A percentile compares a stretch with the other conserved stretches of the same genome.
phyloP scores from a whole-genome alignment of 2,329 filamentous ascomycete species.

The Aspergillus fischeri region DNA sequence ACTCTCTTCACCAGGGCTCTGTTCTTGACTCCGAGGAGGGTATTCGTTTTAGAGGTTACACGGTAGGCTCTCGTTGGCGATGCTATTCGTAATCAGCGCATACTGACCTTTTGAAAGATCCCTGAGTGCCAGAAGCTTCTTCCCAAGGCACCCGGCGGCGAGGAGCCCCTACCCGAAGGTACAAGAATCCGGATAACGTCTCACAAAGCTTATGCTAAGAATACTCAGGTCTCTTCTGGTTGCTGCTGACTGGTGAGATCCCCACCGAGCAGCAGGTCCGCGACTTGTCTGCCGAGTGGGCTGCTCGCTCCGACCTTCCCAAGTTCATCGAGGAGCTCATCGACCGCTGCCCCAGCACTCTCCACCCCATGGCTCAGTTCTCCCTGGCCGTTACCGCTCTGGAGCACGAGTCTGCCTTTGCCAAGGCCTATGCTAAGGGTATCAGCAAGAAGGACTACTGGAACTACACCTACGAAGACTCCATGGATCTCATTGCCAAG shows the following conservation, averaged over 20 bases:
- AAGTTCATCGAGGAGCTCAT: conserved; percentile 99
- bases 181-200: neutral
- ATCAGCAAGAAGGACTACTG: conserved; percentile 99
- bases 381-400: conserved; percentile 95
- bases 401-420: conserved; percentile 95
- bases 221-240: conserved; percentile 86
- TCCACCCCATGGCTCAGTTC: conserved; percentile 99
- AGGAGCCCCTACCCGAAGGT: conserved; percentile 96
- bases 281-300: conserved; percentile 97
- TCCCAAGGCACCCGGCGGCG: conserved; percentile 92
- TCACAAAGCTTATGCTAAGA: conserved; percentile 10
- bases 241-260: conserved; percentile 96
- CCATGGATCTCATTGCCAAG: conserved; percentile 99
- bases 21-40: conserved; percentile 98
- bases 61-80: conserved; percentile 46
- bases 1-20: conserved; percentile 56
- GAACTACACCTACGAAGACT: conserved; percentile 98
- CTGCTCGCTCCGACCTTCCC: conserved; percentile 91
- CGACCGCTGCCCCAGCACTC: conserved; percentile 97
- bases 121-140: conserved; percentile 97
- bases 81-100: conserved; percentile 3
- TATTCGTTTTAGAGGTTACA: conserved; percentile 99
- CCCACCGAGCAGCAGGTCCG: conserved; percentile 97
- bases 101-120: conserved; percentile 53
- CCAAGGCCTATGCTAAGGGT: conserved; percentile 98